Base-by-base conservation (phyloP, 2,329 filamentous ascomycete species). In the Penicillium polonicum region DNA sequence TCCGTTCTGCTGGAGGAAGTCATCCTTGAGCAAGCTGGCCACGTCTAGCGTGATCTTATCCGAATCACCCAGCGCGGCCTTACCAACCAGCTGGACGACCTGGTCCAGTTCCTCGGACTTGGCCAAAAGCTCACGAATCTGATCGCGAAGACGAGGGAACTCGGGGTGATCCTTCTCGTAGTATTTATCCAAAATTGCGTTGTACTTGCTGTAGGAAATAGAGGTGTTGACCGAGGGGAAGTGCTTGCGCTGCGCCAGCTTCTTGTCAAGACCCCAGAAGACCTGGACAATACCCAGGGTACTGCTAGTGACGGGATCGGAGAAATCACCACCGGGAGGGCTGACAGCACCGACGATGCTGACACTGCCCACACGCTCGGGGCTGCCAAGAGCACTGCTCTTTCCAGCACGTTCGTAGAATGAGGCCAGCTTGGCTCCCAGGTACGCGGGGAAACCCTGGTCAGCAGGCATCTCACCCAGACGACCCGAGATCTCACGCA, bases 221-320 rank as follows among this genome's bases (percentile, higher is more conserved):
- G 87, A 86, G 9, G 94, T 97, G 83, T 99, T 99, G 82, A 99
- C 92, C 33, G 92, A 97, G 6, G 94, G 94, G 84, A 99, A 99
- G 79, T 99, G 94, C 82, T 99, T 99, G 70, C 94, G 88, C 80
- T 97, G 94, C 23, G 94, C 94, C 60, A 99, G 88, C 83, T 97
- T 97, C 88, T 99, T 97, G 83, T 99, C 94, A 50, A 97, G 85
- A 84, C 94, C 94, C 94, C 94, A 99, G 82, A 99, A 99, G 68
- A 99, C 94, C 77, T 99, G 94, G 71, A 99, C 94, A 72, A 99
- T 99, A 85, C 90, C 86, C 48, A 99, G 87, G 21, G 94, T 99
- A 65, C 90, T 89, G 60, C 86, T 91, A 15, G 94, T 99, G 72
- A 99, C 94, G 21, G 94, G 94, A 79, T 99, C 94, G 45, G 94